Conservation (phyloP, 2,329 filamentous ascomycete genomes). For the Coniosporium tulheliwenetii region DNA sequence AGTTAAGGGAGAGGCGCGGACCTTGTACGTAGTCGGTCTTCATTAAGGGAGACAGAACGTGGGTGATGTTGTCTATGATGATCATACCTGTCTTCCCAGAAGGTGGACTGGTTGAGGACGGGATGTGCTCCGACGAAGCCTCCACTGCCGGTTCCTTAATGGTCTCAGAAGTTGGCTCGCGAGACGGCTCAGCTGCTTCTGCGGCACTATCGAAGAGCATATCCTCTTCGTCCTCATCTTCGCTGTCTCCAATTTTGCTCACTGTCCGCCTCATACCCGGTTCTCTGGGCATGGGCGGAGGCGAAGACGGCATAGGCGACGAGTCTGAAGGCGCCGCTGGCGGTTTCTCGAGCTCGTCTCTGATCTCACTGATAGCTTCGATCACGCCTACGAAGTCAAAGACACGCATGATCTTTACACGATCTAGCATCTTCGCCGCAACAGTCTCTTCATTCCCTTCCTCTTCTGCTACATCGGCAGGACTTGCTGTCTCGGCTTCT, state of each 20-base stretch:
- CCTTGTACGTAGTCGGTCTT: slow-evolving; percentile 21
- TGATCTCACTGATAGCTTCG: slow-evolving; percentile 29
- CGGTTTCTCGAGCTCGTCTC: slow-evolving; percentile 15
- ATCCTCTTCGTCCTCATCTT: slow-evolving; percentile 19
- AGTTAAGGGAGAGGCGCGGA: slow-evolving; percentile 2
- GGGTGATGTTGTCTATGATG: slow-evolving; percentile 23
- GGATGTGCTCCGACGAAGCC: neutral
- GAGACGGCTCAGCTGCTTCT: neutral
- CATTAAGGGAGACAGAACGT: slow-evolving; percentile 19
- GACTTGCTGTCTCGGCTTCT: slow-evolving; percentile 1
- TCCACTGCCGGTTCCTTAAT: neutral
- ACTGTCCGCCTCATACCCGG: slow-evolving; percentile 1
- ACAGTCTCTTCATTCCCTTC: slow-evolving; percentile 5
- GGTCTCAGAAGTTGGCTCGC: neutral
- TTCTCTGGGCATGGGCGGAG: neutral
- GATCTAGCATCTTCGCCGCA: slow-evolving; percentile 22
- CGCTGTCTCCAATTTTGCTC: slow-evolving; percentile 15
- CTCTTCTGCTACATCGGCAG: slow-evolving; percentile 1
- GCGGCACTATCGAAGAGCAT: slow-evolving; percentile 18
- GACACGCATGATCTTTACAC: slow-evolving; percentile 32
- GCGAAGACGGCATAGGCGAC: too few species aligned
- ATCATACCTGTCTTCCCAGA: slow-evolving; percentile 13
- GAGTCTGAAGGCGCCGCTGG: neutral
- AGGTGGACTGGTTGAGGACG: neutral
- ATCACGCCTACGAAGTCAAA: slow-evolving; percentile 33